phyloP scores from a whole-genome alignment of 805 yeast species.

The Cyberlindnera xishuangbannaensis region DNA sequence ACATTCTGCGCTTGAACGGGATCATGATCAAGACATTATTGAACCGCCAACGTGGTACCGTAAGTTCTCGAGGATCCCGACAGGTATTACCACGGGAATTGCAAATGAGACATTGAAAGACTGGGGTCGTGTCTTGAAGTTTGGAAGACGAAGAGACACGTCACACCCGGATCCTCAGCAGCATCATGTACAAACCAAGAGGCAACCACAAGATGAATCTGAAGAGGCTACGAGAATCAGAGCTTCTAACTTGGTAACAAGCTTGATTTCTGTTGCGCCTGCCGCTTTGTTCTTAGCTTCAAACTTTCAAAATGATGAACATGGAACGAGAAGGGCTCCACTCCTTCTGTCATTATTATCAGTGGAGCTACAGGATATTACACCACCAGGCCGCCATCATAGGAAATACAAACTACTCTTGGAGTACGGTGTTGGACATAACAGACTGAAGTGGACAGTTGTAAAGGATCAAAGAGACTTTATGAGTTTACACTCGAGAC shows the following conservation, averaged over 20 bases:
- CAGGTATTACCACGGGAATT: conserved; percentile 11
- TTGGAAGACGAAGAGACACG: conserved; percentile 13
- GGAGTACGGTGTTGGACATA: conserved; percentile 86
- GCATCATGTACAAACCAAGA: conserved; percentile 1
- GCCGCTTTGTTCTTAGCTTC: conserved; percentile 72
- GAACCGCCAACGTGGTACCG: too few species aligned
- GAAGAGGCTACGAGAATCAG: conserved; percentile 25
- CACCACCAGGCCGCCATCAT: conserved; percentile 28
- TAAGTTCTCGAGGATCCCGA: conserved; percentile 16
- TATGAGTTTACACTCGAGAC: conserved; percentile 59
- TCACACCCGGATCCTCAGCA: conserved; percentile 1
- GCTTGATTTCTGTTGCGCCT: conserved; percentile 63
- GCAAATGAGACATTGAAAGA: conserved; percentile 21
- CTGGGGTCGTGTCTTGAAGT: conserved; percentile 24
- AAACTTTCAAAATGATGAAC: conserved; percentile 69
- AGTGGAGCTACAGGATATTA: conserved; percentile 50
- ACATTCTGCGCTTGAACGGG: too few species aligned
- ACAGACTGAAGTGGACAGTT: conserved; percentile 75
- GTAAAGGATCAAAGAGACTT: conserved; percentile 69
- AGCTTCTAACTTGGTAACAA: conserved; percentile 41
- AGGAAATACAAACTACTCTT: conserved; percentile 59
- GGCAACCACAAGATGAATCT: conserved; percentile 11
- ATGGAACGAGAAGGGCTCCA: conserved; percentile 75
- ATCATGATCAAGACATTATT: too few species aligned
- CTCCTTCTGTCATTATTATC: conserved; percentile 69